phyloP scores from a whole-genome alignment of 441 rosid species.

The Manihot esculenta region DNA sequence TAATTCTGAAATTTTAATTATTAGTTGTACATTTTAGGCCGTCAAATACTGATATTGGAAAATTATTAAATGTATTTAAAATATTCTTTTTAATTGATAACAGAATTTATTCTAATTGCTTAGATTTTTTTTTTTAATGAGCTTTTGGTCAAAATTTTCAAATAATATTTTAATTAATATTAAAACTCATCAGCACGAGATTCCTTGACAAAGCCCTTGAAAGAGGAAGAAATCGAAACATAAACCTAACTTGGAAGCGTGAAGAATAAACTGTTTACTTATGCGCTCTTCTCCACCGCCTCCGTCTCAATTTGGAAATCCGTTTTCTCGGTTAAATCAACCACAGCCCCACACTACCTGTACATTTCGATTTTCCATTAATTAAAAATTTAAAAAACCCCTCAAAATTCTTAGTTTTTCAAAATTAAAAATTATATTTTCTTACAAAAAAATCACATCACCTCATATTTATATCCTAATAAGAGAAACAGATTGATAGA shows the following conservation, averaged over 20 bases:
- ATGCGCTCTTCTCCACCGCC: slow-evolving; percentile 4
- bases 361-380: neutral
- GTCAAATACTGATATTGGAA: no score
- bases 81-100: no score
- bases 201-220: neutral
- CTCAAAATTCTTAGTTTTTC: neutral
- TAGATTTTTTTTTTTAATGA: no score
- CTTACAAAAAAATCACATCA: slow-evolving; percentile 11
- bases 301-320: slow-evolving; percentile 17
- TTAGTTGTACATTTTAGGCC: no score
- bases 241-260: slow-evolving; percentile 1
- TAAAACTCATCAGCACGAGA: neutral
- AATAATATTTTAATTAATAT: no score
- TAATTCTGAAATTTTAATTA: no score
- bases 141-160: no score
- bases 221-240: neutral
- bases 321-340: slow-evolving; percentile 15
- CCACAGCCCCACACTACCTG: neutral
- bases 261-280: neutral
- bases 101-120: no score
- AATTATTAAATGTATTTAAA: no score
- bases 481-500: slow-evolving; percentile 36
- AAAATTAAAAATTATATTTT: neutral
- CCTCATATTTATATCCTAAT: slow-evolving; percentile 60
- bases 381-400: neutral